Base-by-base conservation (phyloP, 2,329 filamentous ascomycete species). In the Verticillium albo-atrum region DNA sequence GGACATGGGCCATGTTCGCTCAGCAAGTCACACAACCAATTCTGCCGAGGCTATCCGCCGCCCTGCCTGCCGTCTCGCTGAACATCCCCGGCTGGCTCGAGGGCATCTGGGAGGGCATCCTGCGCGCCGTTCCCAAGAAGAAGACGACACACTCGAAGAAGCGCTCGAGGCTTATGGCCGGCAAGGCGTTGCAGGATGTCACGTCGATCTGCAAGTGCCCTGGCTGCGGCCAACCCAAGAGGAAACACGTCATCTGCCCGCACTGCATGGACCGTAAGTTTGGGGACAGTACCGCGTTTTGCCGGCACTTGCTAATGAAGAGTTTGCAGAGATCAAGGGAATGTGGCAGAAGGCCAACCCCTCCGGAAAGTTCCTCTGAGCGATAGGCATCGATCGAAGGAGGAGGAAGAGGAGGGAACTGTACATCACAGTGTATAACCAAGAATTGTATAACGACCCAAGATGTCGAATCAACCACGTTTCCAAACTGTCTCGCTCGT, bases 61-160 rank as follows among this genome's bases (percentile, higher is more conserved):
- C 85, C 6, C 74, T 89, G 42, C 86, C 89, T 26, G 78, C 83
- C 42, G 79, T 91, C 64, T 81, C 86, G 65, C 70, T 82, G 60
- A 77, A 76, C 59, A 68, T 84, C 12, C 80, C 80, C 9, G 85
- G 79, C 55, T 71, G 92, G n/a, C 77, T 97, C 25, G 87, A 85
- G 59, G 90, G 90, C 63, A 87, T 99, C 68, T 98, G 94, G 94
- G 94, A 97, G 67, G 92, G 91, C 6, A 85, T 99, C 53, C 82
- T 99, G 66, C 88, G 88, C 65, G 95, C 95, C 1, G 95, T 98
- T 17, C 95, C 95, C 5, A 99, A 99, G 84, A 98, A 97, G 80
- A 99, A 98, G 85, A 96, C 92, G 34, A 97, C 94, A 50, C 92
- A 99, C 75, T 91, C 91, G 81, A 97, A 95, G 80, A 97, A 92